phyloP scores from a whole-genome alignment of 495 filamentous ascomycete genomes.

The Aspergillus diversus region DNA sequence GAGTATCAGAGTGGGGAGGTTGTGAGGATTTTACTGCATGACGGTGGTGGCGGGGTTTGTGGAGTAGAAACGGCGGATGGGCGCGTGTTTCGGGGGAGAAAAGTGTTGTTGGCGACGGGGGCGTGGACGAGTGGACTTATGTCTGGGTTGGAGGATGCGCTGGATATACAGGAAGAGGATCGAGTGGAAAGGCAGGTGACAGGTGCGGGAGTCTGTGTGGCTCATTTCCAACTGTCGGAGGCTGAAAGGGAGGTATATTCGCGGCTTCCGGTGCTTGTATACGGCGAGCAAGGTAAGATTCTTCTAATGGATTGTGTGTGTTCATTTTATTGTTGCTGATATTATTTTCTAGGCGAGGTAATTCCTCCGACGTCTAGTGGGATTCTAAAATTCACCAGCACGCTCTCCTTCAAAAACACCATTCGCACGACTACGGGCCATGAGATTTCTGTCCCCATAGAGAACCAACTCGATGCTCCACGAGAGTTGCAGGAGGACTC shows the following conservation, averaged over 20 bases:
- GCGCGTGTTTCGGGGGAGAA: slow-evolving; percentile 38
- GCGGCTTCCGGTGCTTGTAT: slow-evolving; percentile 43
- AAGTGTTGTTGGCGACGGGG: slow-evolving; percentile 58
- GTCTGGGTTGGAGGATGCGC: slow-evolving; percentile 34
- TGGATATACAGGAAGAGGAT: slow-evolving; percentile 28
- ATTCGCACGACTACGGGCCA: slow-evolving; percentile 33
- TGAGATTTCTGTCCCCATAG: slow-evolving; percentile 34
- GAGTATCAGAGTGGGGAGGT: slow-evolving; percentile 38
- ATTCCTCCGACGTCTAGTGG: slow-evolving; percentile 37
- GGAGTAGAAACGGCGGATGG: slow-evolving; percentile 39
- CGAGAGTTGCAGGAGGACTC: slow-evolving; percentile 19
- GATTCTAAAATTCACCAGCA: slow-evolving; percentile 43
- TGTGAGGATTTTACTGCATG: slow-evolving; percentile 20
- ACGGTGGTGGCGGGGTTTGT: slow-evolving; percentile 21
- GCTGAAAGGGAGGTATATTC: slow-evolving; percentile 32
- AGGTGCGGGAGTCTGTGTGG: slow-evolving; percentile 43
- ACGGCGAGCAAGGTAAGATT: slow-evolving; percentile 36
- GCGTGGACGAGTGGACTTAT: slow-evolving; percentile 54
- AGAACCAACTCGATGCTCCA: slow-evolving; percentile 24
- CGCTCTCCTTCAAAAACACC: slow-evolving; percentile 37
- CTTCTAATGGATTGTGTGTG: background rate
- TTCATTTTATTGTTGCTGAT: background rate
- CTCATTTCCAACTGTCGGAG: slow-evolving; percentile 38
- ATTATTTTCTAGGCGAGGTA: slow-evolving; percentile 30
- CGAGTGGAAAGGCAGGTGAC: slow-evolving; percentile 41